Percentiles rank a stretch among this genome's conserved stretches.
phyloP scores from a whole-genome alignment of 495 filamentous ascomycete species.

The Tuber magnatum region DNA sequence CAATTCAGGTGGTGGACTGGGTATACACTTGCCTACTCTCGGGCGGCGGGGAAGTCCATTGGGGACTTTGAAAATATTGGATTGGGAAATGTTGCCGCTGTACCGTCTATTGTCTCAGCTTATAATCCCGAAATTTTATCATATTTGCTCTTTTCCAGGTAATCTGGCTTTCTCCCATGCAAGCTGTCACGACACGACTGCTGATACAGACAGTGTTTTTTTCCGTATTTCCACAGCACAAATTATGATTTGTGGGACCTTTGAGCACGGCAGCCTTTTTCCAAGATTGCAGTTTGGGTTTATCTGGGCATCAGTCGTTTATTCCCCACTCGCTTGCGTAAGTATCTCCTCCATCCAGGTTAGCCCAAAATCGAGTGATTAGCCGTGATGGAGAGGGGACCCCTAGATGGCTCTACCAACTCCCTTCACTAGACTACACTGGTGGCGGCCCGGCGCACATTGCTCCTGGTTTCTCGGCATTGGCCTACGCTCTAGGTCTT shows the following conservation, averaged over 20 bases:
- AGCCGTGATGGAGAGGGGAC: constrained; percentile 45
- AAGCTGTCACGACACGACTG: background rate
- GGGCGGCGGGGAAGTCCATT: constrained; percentile 50
- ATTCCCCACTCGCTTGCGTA: constrained; percentile 51
- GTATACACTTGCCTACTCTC: constrained; percentile 51
- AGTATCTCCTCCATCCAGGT: background rate
- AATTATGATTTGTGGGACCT: constrained; percentile 50
- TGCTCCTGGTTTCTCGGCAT: constrained; percentile 49
- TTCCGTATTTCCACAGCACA: constrained; percentile 54
- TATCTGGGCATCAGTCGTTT: constrained; percentile 55
- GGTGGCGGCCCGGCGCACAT: constrained; percentile 55
- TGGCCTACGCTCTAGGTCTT: constrained; percentile 53
- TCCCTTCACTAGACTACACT: constrained; percentile 53
- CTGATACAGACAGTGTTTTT: constrained; percentile 42
- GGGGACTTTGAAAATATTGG: constrained; percentile 52
- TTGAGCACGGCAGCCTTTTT: constrained; percentile 52
- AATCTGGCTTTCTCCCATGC: background rate
- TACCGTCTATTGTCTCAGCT: constrained; percentile 48
- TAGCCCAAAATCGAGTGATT: background rate
- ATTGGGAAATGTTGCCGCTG: constrained; percentile 48
- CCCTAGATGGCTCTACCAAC: constrained; percentile 52
- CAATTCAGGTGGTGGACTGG: constrained; percentile 58
- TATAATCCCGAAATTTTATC: constrained; percentile 51
- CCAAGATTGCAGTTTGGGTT: constrained; percentile 54
- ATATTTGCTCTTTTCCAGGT: constrained; percentile 54